Evolutionary conservation across 1,139 yeast genomes (phyloP), one percentile per base, ranked within the genome.

Genomic region (Ogataea hybrid): DNA sequence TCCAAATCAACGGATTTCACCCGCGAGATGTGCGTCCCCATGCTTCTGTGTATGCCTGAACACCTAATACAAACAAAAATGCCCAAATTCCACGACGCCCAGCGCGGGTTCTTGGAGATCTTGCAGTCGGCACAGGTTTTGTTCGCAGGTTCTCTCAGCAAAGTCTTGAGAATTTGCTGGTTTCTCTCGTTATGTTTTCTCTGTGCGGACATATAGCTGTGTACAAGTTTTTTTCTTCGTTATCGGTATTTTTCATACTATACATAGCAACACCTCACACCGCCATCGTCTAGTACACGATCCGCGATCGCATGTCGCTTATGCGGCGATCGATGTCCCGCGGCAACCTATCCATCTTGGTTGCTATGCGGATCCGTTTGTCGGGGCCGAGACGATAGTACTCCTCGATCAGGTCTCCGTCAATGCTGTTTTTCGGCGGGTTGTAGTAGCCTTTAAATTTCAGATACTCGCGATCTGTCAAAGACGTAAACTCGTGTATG

Each of bases 71-170:
- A 92, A 34, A 92, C 75, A 58, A 92, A 90, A 47, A 95, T 79
- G 23, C 98, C 98, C 46, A 92, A 65, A 54, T 83, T 88, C 97
- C 97, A 92, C 17, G 95, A 83, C 9, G 97, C 96, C 98, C 98
- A 92, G 42, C 98, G 73, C 12, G 98, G 98, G 64, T 90, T 95
- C 32, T 84, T 77, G 14, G 92, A 75, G 0, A 81, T 74, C 63
- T 92, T 92, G 66, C 98, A 92, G 63, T 92, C 98, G 2, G 92
- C 95, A 64, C 98, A 92, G 38, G 69, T 66, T 59, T 77, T 79
- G 68, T 92, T 92, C 33, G 79, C 77, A 1, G 81, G 79, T 53
- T 88, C 95, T 50, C 78, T 81, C 38, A 90, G 74, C 32, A 89
- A 71, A 39, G 83, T 81, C 60, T 79, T 79, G 50, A 89, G 71